Conservation (phyloP, 208 protist species). For the Acanthamoeba lenticulata region DNA sequence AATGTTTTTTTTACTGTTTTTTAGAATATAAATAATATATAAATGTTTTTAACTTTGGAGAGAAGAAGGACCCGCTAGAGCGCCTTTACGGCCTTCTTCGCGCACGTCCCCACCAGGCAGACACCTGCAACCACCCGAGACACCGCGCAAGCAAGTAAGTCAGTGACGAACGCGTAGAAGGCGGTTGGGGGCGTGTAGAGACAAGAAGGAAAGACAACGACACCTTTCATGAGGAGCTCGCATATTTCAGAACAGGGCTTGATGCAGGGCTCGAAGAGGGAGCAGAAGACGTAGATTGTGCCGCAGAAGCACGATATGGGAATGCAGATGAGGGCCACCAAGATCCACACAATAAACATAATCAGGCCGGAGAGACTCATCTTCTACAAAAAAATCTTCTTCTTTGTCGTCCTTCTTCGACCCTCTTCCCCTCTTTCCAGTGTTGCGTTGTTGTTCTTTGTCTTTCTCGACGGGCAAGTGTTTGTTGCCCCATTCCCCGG, state of each 20-base stretch:
- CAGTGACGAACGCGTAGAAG: not conserved
- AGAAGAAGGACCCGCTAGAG: no score
- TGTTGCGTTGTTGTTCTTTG: no score
- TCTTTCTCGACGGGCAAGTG: no score
- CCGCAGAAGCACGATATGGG: constrained; percentile 20
- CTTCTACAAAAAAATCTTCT: no score
- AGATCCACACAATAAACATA: not conserved
- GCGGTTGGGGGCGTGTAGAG: not conserved
- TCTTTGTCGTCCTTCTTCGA: no score
- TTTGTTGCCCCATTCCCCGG: no score
- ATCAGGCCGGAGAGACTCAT: not conserved
- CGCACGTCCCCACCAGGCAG: not conserved
- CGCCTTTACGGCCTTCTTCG: not conserved
- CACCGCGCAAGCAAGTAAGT: not conserved
- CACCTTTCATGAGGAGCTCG: constrained; percentile 36
- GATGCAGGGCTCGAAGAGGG: constrained; percentile 21
- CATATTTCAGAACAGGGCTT: not conserved
- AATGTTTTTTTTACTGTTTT: no score
- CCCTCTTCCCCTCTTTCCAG: no score
- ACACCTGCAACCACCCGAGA: not conserved
- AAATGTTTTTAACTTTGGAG: no score
- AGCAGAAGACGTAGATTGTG: not conserved
- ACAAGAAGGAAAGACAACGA: not conserved
- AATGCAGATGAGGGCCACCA: constrained; percentile 8
- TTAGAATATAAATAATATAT: no score